Evolutionary conservation across 345 rosid species (phyloP), one percentile per base, ranked within the genome.

Genomic region (Corchorus olitorius): DNA sequence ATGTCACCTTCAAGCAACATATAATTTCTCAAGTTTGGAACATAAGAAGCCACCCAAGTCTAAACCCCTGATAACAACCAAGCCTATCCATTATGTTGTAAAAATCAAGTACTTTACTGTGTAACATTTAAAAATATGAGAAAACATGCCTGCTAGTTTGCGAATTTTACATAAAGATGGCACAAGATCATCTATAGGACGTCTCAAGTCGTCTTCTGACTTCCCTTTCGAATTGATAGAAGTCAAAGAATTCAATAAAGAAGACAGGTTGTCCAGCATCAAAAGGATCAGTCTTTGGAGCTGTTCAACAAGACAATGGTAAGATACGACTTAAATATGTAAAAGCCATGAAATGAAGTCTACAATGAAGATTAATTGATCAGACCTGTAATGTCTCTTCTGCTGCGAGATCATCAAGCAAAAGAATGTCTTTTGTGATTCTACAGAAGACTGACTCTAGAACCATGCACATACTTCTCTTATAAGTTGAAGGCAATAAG

Each of bases 321-420:
- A 73, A 46, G 72, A 74, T 46, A 59, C 62, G 12, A 76, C 17
- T 41, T 55, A 3, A 74, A 27, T 45, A 56, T 70, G 55, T 27
- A 43, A 76, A 75, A 70, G 66, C 66, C 20, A 48, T n/a, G 60
- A 45, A 55, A 48, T n/a, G 60, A 45, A 55, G 61, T 70, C 17
- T 33, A 52, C 17, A 68, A 35, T 59, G 53, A 27, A 77, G 34
- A 50, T 65, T 16, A 5, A 35, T 68, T 62, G 19, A 69, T 19
- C 39, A 62, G 74, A 91, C 99, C 95, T 91, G 94, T 72, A 92
- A 84, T 69, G 99, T 93, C 86, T 96, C 99, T 74, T 96, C 99
- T 13, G 99, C 98, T 37, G 99, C 98, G 87, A 96, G 88, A 80
- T 96, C 99, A 79, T 96, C 99, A 68, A 96, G 80, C 75, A 88